Evolutionary conservation across 345 rosid species (phyloP).

Genomic region (Dimocarpus longan): DNA sequence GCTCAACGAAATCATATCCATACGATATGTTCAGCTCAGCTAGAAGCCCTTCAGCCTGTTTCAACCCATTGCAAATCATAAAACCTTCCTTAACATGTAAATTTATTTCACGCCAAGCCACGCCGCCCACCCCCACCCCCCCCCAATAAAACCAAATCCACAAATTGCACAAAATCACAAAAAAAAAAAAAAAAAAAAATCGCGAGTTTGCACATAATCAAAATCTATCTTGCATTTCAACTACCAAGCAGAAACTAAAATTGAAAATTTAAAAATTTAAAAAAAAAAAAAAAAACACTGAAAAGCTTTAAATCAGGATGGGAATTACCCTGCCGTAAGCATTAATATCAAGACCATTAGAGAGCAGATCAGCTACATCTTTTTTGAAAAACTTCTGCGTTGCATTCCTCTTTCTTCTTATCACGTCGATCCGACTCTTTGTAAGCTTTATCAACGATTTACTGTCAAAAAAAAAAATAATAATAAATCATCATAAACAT

Average conservation of each 20-base stretch:
- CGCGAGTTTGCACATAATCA: background rate
- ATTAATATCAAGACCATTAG: conserved; percentile 78
- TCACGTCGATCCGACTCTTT: conserved; percentile 85
- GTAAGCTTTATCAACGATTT: conserved; percentile 78
- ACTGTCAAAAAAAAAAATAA: conserved; percentile 36
- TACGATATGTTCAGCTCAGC: conserved; percentile 60
- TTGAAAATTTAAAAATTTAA: too few relatives aligned
- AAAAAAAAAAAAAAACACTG: background rate
- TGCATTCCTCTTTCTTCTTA: conserved; percentile 79
- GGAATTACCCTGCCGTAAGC: conserved; percentile 73
- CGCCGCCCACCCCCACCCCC: too few relatives aligned
- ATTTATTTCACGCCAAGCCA: background rate
- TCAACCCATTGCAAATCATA: conserved; percentile 21
- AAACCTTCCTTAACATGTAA: conserved; percentile 14
- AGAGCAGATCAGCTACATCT: conserved; percentile 88
- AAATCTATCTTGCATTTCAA: background rate
- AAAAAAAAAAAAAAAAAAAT: background rate
- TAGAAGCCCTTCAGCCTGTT: conserved; percentile 83
- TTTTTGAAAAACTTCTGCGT: conserved; percentile 82
- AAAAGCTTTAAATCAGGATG: background rate
- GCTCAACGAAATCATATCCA: conserved; percentile 77
- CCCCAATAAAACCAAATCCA: background rate
- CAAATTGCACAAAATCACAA: background rate
- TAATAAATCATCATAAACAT: background rate
- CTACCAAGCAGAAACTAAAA: background rate